A percentile compares a stretch with the other conserved stretches of the same genome.
Conservation (phyloP, 2,329 filamentous ascomycete genomes). For the Elsinoe necatrix region DNA sequence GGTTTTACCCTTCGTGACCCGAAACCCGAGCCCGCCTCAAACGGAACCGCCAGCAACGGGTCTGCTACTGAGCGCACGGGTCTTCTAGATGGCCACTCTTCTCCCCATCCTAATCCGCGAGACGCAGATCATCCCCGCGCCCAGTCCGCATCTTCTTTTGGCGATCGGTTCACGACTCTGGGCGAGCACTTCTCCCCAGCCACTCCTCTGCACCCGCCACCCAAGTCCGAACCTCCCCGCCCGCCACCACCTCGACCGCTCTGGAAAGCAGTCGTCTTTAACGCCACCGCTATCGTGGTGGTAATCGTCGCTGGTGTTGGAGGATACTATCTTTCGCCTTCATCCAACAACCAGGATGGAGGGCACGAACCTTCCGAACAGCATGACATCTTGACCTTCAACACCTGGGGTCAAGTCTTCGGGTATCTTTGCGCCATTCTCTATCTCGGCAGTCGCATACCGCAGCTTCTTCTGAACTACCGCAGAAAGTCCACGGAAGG, state of each 20-base stretch:
- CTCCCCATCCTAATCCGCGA: conserved; percentile 19
- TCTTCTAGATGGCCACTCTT: conserved; percentile 27
- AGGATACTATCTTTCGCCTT: conserved; percentile 70
- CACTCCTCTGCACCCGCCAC: conserved; percentile 62
- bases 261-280: conserved; percentile 56
- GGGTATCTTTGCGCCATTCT: conserved; percentile 85
- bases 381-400: conserved; percentile 55
- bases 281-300: conserved; percentile 65
- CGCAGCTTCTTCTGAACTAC: conserved; percentile 87
- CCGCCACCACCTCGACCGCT: conserved; percentile 31
- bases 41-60: conserved; percentile 18
- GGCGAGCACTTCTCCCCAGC: conserved; percentile 67
- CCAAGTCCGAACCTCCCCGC: conserved; percentile 28
- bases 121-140: conserved; percentile 24
- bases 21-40: conserved; percentile 21
- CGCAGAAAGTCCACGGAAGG: conserved; percentile 88
- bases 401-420: conserved; percentile 75
- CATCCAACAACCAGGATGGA: conserved; percentile 26
- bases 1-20: conserved; percentile 82
- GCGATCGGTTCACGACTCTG: conserved; percentile 48
- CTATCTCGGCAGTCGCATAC: conserved; percentile 82
- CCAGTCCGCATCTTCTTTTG: conserved; percentile 33
- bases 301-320: conserved; percentile 75
- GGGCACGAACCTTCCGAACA: conserved; percentile 29
- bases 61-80: conserved; percentile 29